Evolutionary conservation across 257 asterid genomes (phyloP), one percentile per base, ranked within the genome.

Genomic region (Thymus mandschuricus): DNA sequence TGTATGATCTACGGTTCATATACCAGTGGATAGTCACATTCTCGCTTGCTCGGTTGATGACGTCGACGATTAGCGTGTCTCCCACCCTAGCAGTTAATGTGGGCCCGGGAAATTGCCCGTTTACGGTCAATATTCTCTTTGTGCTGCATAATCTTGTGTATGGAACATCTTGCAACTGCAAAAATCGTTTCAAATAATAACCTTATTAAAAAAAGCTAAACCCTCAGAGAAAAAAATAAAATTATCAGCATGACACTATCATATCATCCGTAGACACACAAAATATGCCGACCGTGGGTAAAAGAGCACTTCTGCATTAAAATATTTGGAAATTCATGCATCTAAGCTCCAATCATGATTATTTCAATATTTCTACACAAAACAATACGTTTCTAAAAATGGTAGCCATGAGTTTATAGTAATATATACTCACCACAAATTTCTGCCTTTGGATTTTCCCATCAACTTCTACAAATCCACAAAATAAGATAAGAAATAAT

Each of bases 51-150:
- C 46, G 44, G 55, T 81, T 81, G 10, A 43, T 41, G 8, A 81
- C 79, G 63, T 81, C 86, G 12, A 81, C 82, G 1, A 81, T 52
- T 5, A 81, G 29, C 9, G 82, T 73, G 40, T 81, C 86, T 51
- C 86, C 86, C 21, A 60, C 66, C 5, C 74, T 66, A 12, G 71
- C 86, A 62, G 61, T 70, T 15, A 82, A 12, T 2, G 83, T 76
- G 51, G 86, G 86, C 21, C 86, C 86, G 1, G 86, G 86, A 51
- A 79, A 82, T 66, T 79, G 76, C 31, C 86, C 84, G 58, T 82
- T 82, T 21, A 82, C 79, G 2, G 83, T 77, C 54, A 82, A 48
- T 56, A 82, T 79, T 41, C 55, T 73, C 72, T 82, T 82, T 51
- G 15, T 82, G 76, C 74, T 74, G 69, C 85, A 77, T 46, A 83